Evolutionary conservation across 2,329 filamentous ascomycete species (phyloP).

Genomic region (Cordyceps cicadae): DNA sequence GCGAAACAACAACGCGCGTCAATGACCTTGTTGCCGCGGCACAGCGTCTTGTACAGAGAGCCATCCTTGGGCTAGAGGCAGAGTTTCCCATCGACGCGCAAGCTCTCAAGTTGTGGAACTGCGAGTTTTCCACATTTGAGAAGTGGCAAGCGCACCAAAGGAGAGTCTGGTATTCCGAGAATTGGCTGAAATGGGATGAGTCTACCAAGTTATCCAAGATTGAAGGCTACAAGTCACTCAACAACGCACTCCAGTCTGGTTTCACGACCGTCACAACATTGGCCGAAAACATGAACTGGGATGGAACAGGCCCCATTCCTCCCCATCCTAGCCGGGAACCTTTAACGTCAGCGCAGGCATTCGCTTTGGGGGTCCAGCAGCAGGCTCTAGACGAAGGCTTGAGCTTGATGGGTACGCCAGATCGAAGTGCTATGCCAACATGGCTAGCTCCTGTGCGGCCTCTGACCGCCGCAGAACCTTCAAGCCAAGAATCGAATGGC

Average conservation of each 20-base stretch:
- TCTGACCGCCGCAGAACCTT: not conserved
- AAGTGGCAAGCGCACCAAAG: conserved; percentile 1
- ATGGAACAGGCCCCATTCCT: not conserved
- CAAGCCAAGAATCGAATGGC: too few relatives aligned
- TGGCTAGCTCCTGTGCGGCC: conserved; percentile 4
- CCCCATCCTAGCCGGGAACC: not conserved
- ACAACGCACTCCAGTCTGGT: not conserved
- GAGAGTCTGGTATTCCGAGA: conserved; percentile 5
- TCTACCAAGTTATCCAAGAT: not conserved
- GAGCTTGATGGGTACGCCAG: conserved; percentile 1
- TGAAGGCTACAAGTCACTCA: not conserved
- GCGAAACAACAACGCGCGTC: conserved; percentile 1
- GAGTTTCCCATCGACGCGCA: not conserved
- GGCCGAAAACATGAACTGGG: conserved; percentile 3
- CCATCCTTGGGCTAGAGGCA: not conserved
- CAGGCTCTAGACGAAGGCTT: conserved; percentile 6
- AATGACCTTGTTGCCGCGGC: not conserved
- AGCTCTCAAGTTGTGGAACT: not conserved
- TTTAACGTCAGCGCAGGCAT: not conserved
- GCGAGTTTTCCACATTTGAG: conserved; percentile 5
- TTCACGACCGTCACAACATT: conserved; percentile 1
- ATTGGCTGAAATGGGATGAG: conserved; percentile 10
- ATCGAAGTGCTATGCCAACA: conserved; percentile 1
- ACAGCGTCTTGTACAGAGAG: conserved; percentile 6
- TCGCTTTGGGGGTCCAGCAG: not conserved